Conservation (phyloP, 768 basidiomycete genomes). For the Termitomyces sp. region DNA sequence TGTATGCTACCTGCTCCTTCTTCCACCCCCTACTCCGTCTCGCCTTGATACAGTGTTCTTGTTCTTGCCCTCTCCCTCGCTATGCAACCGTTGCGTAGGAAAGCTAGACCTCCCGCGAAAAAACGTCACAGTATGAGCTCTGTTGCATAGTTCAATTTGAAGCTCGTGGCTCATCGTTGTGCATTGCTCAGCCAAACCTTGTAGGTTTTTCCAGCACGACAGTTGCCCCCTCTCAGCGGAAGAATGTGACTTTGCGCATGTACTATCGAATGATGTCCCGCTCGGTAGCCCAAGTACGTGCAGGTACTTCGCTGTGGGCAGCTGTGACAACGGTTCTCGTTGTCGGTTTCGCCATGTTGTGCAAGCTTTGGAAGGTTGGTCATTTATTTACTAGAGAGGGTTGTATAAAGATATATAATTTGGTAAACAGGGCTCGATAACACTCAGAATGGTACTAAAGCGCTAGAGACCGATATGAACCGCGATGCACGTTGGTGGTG, state of each 20-base stretch:
- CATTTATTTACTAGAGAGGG: background rate
- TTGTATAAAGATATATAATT: background rate
- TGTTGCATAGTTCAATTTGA: background rate
- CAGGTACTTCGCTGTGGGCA: constrained; percentile 29
- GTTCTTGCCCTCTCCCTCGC: background rate
- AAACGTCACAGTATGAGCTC: constrained; percentile 34
- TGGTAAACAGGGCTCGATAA: background rate
- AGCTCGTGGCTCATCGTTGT: constrained; percentile 8
- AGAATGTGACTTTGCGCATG: constrained; percentile 43
- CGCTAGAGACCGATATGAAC: background rate
- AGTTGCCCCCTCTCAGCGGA: constrained; percentile 38
- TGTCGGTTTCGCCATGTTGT: constrained; percentile 33
- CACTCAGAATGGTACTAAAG: background rate
- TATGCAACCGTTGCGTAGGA: constrained; percentile 22
- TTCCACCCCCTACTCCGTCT: background rate
- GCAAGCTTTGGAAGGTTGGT: constrained; percentile 12
- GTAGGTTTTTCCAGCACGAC: constrained; percentile 39
- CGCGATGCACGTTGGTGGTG: background rate
- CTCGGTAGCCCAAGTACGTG: constrained; percentile 20
- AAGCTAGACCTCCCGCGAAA: constrained; percentile 22
- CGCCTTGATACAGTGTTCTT: background rate
- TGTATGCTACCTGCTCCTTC: background rate
- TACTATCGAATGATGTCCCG: constrained; percentile 22
- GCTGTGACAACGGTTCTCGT: constrained; percentile 28
- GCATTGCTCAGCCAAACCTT: constrained; percentile 36